Base-by-base conservation (phyloP, 257 asterid species). In the Salvia hispanica region DNA sequence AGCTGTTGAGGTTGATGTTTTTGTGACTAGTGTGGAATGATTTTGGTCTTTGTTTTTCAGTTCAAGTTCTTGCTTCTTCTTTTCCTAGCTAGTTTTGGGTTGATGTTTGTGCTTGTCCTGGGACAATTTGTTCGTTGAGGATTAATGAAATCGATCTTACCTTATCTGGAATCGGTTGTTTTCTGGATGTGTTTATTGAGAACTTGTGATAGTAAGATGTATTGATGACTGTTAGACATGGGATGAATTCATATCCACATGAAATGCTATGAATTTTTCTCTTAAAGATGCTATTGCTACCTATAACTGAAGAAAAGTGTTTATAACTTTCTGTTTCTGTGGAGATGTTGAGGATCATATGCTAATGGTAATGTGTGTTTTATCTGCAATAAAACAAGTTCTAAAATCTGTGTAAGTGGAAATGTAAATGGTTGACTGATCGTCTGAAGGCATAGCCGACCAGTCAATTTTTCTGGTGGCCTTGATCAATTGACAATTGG, bases 1-100 rank as follows among this genome's bases (percentile, higher is more conserved):
- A 25, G 60, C 48, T 71, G 58, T 55, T 67, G 64, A 42, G 50
- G 34, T 48, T n/a, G 42, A 43, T 61, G 15, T 63, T 36, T 63
- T n/a, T 12, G 21, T 56, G 43, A 57, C 43, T 43, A n/a, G 42
- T 39, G 21, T 16, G 39, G 47, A 37, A 52, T 16, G 47, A 69
- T 68, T 42, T 6, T 42, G 66, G 21, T 60, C 39, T 40, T 18
- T 64, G 14, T 13, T 31, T 56, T 68, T n/a, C 16, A 47, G 15
- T 25, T 50, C 28, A 9, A 47, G 51, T 28, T 14, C 42, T 62
- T 55, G 7, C 37, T 10, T 39, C 2, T 12, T 28, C 46, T 66
- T 44, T 44, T 46, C 40, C 60, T 66, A 53, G 31, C 36, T 62
- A 36, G 11, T 58, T 57, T 68, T 14, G 8, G 37, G 13, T 75